These are phyloP conservation scores for Nakazawaea wyomingensis DNA, from an alignment of 805 yeast species.

Conservation along the genomic window DNA sequence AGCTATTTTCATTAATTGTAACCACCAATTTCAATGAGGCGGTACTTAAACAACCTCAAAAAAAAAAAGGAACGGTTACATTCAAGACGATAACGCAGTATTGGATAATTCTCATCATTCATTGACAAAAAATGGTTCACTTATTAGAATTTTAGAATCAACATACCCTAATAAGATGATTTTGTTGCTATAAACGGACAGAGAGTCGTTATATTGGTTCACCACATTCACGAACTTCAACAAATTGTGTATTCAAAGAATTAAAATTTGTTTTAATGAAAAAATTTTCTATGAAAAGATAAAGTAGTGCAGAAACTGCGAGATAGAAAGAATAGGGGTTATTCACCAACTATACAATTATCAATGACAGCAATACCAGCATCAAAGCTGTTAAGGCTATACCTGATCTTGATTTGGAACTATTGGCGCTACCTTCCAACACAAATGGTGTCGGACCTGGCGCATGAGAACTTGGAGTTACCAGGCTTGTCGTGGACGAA, in stretches of 20 bases:
- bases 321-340: too few species aligned
- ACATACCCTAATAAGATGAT: too few species aligned
- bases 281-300: too few species aligned
- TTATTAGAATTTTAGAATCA: too few species aligned
- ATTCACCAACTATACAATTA: too few species aligned
- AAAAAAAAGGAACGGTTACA: not conserved
- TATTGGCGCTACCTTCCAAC: not conserved
- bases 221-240: too few species aligned
- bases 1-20: slow-evolving; percentile 7
- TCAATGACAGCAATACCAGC: not conserved
- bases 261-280: too few species aligned
- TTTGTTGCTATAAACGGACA: too few species aligned
- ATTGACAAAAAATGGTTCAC: too few species aligned
- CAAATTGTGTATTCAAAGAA: too few species aligned
- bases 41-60: slow-evolving; percentile 10
- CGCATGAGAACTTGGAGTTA: not conserved
- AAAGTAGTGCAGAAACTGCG: too few species aligned
- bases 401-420: not conserved
- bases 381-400: not conserved
- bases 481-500: not conserved
- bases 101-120: slow-evolving; percentile 10
- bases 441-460: not conserved
- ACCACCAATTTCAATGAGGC: not conserved
- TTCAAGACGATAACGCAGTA: slow-evolving; percentile 15
- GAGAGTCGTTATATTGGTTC: too few species aligned